Evolutionary conservation across 176 grass and related monocot species (phyloP), one percentile per base, ranked within the genome.

Genomic region (bread wheat (Triticum aestivum)): DNA sequence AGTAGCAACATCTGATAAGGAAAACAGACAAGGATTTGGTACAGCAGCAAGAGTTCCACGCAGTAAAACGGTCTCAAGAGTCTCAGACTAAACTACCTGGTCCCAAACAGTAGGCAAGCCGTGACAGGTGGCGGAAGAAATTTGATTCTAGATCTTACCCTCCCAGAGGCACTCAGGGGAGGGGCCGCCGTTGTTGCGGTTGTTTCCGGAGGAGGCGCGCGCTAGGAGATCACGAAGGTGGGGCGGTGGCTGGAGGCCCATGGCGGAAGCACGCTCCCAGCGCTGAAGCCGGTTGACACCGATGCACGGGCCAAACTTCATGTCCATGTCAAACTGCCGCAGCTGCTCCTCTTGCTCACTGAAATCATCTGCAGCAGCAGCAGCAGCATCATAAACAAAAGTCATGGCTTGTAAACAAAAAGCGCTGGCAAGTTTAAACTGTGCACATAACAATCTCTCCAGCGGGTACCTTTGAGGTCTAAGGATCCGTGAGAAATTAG

Each of bases 91-190:
- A 74, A 64, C 65, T 65, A 54, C 39, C 11, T 10, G 56, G 61
- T 17, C 54, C 9, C 4, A 3, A 63, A 18, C 54, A 61, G 21
- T 61, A 70, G 14, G 24, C 30, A 29, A 20, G 33, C 38, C 39
- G 4, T 9, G 54, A 62, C 78, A 69, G 44, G 23, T 42, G 45
- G 9, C 49, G 49, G 17, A 49, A 75, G 47, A 49, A 11, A 11
- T 23, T 51, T 69, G 23, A 18, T 84, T 54, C 81, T 90, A 93
- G 44, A 90, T 86, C 61, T 89, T 84, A 27, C 88, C 88, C 64
- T 93, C 91, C 91, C 91, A 93, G n/a, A 93, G 88, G 78, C 91
- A 93, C 44, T 93, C 88, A 24, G 24, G 35, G 18, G 69, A 88
- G 23, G 51, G 82, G 1, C 49, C 8, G 1, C 49, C 27, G 1